phyloP scores from a whole-genome alignment of 1,284 basidiomycete genomes.

The Papiliotrema flavescens region DNA sequence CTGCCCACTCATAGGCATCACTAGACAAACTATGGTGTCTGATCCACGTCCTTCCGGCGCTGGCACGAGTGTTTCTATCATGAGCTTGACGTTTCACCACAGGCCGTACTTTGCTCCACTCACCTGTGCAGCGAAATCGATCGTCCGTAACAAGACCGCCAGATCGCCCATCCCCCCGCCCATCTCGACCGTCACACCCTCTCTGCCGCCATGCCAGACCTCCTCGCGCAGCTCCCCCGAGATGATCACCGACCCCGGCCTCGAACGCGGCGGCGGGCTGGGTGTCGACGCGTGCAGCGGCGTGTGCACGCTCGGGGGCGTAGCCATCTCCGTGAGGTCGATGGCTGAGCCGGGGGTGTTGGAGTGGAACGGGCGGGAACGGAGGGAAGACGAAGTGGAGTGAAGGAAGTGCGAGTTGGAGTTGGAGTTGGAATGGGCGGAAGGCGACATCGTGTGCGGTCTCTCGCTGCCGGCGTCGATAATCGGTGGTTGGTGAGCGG shows the following conservation, averaged over 20 bases:
- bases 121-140: constrained; percentile 47
- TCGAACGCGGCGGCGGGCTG: not conserved
- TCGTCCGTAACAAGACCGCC: constrained; percentile 36
- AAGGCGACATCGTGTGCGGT: not conserved
- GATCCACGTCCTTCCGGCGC: constrained; percentile 45
- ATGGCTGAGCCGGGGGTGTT: constrained; percentile 4
- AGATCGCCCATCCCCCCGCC: constrained; percentile 13
- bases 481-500: too few species aligned
- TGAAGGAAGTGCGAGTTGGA: not conserved
- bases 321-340: constrained; percentile 6
- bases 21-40: constrained; percentile 44
- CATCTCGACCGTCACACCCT: constrained; percentile 1
- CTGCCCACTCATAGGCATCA: not conserved
- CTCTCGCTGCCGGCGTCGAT: too few species aligned
- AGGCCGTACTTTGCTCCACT: constrained; percentile 12
- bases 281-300: not conserved
- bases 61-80: constrained; percentile 48
- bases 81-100: not conserved
- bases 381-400: not conserved
- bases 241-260: not conserved
- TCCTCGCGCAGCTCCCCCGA: not conserved
- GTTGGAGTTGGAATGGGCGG: not conserved
- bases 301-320: not conserved
- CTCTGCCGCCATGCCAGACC: not conserved
- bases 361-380: not conserved